These are phyloP conservation scores for Exserohilum rostratum DNA, from an alignment of 2,329 filamentous ascomycete species.

Conservation along the genomic window DNA sequence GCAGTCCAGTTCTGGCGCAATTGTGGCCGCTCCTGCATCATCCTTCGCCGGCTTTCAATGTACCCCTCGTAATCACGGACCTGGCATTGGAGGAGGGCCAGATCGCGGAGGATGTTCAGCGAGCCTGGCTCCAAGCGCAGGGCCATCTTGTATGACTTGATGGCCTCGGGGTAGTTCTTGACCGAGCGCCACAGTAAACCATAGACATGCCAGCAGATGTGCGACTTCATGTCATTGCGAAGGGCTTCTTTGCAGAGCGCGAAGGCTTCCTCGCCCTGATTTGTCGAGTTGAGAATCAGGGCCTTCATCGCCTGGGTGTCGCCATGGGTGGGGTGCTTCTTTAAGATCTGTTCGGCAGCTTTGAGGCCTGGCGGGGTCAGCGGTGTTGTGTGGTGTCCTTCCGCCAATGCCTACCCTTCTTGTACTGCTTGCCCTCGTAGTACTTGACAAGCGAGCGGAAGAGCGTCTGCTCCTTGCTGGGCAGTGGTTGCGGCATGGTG, in stretches of 20 bases:
- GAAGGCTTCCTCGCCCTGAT: constrained; percentile 93
- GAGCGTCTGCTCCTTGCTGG: constrained; percentile 88
- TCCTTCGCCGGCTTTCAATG: constrained; percentile 82
- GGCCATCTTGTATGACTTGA: constrained; percentile 98
- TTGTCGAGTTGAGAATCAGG: constrained; percentile 89
- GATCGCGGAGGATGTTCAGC: constrained; percentile 88
- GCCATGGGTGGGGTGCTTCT: constrained; percentile 93
- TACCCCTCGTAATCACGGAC: constrained; percentile 96
- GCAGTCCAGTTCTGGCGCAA: constrained; percentile 96
- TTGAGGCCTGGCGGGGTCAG: constrained; percentile 72
- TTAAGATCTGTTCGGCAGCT: constrained; percentile 92
- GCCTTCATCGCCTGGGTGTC: constrained; percentile 99
- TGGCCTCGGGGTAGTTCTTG: constrained; percentile 98
- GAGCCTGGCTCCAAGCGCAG: constrained; percentile 93
- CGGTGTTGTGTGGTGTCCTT: constrained; percentile 10
- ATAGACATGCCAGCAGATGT: constrained; percentile 99
- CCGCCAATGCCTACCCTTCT: constrained; percentile 64
- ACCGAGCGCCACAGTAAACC: constrained; percentile 88
- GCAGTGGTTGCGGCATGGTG: constrained; percentile 74
- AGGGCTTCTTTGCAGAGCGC: constrained; percentile 89
- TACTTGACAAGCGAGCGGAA: constrained; percentile 94
- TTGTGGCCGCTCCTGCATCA: constrained; percentile 83
- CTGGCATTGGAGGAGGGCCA: constrained; percentile 91
- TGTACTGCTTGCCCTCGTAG: constrained; percentile 99
- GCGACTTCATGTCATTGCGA: constrained; percentile 96